phyloP scores from a whole-genome alignment of 257 asterid species.

The Primulina huaijiensis region DNA sequence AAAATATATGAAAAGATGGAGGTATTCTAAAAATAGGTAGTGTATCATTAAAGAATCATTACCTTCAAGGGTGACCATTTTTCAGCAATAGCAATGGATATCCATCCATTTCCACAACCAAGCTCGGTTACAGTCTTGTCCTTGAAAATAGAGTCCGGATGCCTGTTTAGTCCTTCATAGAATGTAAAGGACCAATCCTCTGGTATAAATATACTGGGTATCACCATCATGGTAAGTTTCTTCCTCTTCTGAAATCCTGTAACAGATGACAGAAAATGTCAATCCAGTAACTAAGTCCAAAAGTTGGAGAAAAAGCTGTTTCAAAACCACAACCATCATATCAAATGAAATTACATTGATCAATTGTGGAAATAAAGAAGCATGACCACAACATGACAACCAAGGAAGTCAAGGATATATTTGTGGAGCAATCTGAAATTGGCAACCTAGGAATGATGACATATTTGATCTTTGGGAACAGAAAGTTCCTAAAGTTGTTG shows the following conservation, averaged over 20 bases:
- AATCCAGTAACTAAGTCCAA: constrained; percentile 22
- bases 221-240: constrained; percentile 89
- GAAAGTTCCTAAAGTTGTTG: not conserved
- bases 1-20: not conserved
- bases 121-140: constrained; percentile 92
- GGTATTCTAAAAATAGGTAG: constrained; percentile 19
- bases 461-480: not conserved
- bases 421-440: constrained; percentile 9
- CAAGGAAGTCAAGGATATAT: constrained; percentile 17
- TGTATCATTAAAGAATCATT: constrained; percentile 18
- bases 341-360: constrained; percentile 12
- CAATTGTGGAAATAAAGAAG: not conserved
- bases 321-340: not conserved
- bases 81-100: constrained; percentile 96
- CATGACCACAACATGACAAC: not conserved
- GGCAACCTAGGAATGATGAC: not conserved
- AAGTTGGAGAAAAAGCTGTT: not conserved
- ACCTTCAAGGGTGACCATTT: constrained; percentile 93
- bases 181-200: constrained; percentile 99
- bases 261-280: constrained; percentile 16
- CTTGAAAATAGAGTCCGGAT: constrained; percentile 90
- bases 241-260: constrained; percentile 71
- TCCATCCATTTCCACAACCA: constrained; percentile 99
- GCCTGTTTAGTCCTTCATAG: constrained; percentile 93
- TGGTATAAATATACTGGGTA: constrained; percentile 95